phyloP scores from a whole-genome alignment of 768 basidiomycete genomes.

The Paxillus involutus region DNA sequence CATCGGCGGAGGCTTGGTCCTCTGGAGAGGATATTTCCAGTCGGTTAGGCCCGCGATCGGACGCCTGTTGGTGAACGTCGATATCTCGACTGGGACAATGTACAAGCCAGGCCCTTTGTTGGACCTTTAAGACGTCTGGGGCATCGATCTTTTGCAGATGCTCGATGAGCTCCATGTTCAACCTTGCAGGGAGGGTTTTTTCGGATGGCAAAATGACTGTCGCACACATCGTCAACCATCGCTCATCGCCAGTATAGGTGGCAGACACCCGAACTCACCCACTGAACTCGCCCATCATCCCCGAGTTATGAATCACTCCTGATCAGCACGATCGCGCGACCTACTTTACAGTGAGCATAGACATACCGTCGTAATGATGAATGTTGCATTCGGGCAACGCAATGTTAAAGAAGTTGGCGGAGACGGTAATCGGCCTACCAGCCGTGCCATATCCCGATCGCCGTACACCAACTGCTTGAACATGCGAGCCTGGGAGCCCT shows the following conservation, averaged over 20 bases:
- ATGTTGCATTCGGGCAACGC: constrained; percentile 63
- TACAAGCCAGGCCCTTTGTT: constrained; percentile 64
- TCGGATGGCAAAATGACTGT: constrained; percentile 68
- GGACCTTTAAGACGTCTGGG: constrained; percentile 58
- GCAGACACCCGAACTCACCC: constrained; percentile 10
- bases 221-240: constrained; percentile 11
- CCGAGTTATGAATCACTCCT: background rate
- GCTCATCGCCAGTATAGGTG: background rate
- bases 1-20: constrained; percentile 62
- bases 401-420: constrained; percentile 64
- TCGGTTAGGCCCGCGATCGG: constrained; percentile 69
- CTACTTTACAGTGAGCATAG: constrained; percentile 17
- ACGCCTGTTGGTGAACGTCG: constrained; percentile 69
- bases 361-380: constrained; percentile 79
- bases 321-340: constrained; percentile 22
- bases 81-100: constrained; percentile 77
- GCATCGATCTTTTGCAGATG: constrained; percentile 57
- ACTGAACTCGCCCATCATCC: constrained; percentile 13
- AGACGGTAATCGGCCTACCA: constrained; percentile 45
- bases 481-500: constrained; percentile 34
- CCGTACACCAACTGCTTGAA: constrained; percentile 63
- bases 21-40: constrained; percentile 84
- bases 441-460: constrained; percentile 61
- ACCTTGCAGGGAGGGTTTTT: constrained; percentile 60
- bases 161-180: constrained; percentile 72